Evolutionary conservation across 495 filamentous ascomycete genomes (phyloP), one percentile per base, ranked within the genome.

Genomic region (Symbiotaphrina buchneri): DNA sequence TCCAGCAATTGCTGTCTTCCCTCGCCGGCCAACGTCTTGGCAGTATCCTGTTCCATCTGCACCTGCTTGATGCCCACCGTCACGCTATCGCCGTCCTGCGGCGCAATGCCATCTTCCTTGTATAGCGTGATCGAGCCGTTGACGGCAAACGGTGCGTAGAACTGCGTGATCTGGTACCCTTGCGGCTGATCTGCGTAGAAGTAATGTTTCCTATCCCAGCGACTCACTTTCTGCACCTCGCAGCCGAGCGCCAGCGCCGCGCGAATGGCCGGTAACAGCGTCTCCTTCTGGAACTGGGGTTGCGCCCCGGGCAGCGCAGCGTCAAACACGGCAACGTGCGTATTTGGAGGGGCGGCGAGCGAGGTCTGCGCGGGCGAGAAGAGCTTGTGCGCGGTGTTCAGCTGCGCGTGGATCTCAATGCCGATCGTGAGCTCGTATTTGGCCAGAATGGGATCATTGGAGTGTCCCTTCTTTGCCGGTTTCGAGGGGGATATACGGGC

Each of bases 121-220:
- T 61, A 68, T 0, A 97, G 58, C 4, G 59, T 58, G 10, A 97
- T 56, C 35, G 51, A 53, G 16, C 87, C 90, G 42, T 83, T 55
- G 33, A 59, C 57, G 0, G 87, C 87, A 47, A 94, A 83, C 0
- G 87, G 84, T 40, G 80, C 63, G 42, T 74, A 93, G 52, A 83
- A 95, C 44, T 99, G 90, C 5, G 87, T 99, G 34, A 99, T 87
- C 49, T 99, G 87, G 50, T 95, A 99, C 0, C 87, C 87, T 0
- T 74, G 59, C 5, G 90, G 87, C 46, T 99, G 87, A 49, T 99
- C 87, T 63, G 83, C 85, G 53, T 94, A 90, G 52, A 94, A 94
- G 47, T 99, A 99, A 44, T 99, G 87, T 47, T 99, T 99, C 30
- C 87, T 64, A 51, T 99, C 87, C 49, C 90, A 99, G 20, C 63